These are phyloP conservation scores for Cardamine chenopodiifolia DNA, from an alignment of 345 rosid genomes.

Conservation along the genomic window DNA sequence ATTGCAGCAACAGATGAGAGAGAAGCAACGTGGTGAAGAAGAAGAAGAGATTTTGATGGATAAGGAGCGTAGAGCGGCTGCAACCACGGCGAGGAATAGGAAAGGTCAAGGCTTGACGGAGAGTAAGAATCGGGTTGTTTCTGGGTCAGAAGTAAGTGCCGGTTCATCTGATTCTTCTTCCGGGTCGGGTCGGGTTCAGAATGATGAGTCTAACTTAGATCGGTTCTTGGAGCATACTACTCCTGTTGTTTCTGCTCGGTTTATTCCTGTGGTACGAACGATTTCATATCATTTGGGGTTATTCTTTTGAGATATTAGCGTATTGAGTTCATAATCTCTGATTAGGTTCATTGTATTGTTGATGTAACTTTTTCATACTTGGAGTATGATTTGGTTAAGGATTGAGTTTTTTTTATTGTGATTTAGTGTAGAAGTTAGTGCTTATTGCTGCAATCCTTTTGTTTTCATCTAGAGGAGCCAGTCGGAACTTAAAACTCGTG, in stretches of 20 bases:
- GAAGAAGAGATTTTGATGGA: conserved; percentile 19
- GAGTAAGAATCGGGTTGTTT: conserved; percentile 39
- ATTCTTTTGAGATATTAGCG: background rate
- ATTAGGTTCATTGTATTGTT: background rate
- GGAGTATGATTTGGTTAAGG: background rate
- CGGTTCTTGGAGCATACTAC: conserved; percentile 86
- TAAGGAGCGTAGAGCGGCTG: conserved; percentile 33
- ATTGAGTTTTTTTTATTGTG: background rate
- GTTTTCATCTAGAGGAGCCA: conserved; percentile 48
- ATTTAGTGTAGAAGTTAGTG: background rate
- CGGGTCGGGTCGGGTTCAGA: conserved; percentile 40
- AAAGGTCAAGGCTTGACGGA: conserved; percentile 28
- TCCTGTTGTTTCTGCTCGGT: conserved; percentile 66
- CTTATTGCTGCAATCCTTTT: background rate
- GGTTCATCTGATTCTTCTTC: conserved; percentile 52
- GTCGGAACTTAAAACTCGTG: conserved; percentile 42
- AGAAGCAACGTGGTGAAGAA: conserved; percentile 41
- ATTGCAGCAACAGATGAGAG: conserved; percentile 43
- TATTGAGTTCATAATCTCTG: background rate
- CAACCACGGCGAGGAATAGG: background rate
- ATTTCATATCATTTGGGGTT: background rate
- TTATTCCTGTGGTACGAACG: conserved; percentile 62
- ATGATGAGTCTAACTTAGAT: conserved; percentile 71
- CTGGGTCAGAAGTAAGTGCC: conserved; percentile 42
- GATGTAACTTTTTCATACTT: background rate